Evolutionary conservation across 495 filamentous ascomycete species (phyloP).

Genomic region (Xylaria cubensis): DNA sequence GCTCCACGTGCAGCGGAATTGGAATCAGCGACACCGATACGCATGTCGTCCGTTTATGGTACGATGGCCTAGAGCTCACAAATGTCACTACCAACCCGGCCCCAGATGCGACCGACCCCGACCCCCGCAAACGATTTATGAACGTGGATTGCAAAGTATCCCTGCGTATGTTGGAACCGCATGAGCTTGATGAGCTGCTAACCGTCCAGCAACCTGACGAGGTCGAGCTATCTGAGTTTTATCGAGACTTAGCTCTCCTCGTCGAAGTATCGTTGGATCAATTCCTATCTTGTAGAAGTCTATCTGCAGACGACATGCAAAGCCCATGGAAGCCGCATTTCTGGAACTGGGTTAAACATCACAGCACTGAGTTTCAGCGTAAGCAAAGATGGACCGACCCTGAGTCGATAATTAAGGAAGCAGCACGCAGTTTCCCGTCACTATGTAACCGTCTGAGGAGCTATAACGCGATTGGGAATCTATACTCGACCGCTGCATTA

Average conservation of each 20-base stretch:
- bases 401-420: background rate
- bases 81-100: background rate
- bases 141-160: constrained; percentile 21
- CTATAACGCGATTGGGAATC: constrained; percentile 9
- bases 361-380: background rate
- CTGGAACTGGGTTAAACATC: background rate
- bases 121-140: constrained; percentile 23
- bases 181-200: constrained; percentile 2
- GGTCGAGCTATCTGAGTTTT: background rate
- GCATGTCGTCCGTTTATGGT: constrained; percentile 21
- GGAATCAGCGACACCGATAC: constrained; percentile 1
- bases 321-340: background rate
- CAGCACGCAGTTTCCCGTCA: background rate
- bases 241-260: background rate
- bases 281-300: background rate
- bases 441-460: background rate
- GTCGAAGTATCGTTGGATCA: constrained; percentile 4
- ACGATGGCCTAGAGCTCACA: constrained; percentile 27
- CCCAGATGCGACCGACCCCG: background rate
- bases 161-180: constrained; percentile 10
- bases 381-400: background rate
- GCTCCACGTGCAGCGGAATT: constrained; percentile 15
- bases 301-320: constrained; percentile 1
- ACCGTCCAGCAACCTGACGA: background rate
- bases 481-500: constrained; percentile 8